These are phyloP conservation scores for Pythium apleroticum DNA, from an alignment of 352 stramenopile species.

Conservation along the genomic window DNA sequence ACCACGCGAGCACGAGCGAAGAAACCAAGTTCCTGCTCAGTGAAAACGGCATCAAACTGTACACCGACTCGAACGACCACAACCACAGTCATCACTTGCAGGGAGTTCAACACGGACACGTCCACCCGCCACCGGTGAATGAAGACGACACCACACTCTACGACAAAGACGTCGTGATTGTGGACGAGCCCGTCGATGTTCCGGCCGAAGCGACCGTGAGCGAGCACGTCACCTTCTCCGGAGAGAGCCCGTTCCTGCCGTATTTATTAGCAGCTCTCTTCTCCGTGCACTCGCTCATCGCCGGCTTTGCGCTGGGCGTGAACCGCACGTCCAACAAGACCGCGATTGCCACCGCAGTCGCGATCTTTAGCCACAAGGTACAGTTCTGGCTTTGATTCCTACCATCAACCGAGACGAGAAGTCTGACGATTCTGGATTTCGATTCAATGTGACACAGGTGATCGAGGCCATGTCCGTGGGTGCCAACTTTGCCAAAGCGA, in stretches of 20 bases:
- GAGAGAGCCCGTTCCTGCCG: slow-evolving; percentile 49
- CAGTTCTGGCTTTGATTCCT: too few species aligned
- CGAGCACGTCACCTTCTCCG: slow-evolving; percentile 63
- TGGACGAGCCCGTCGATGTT: slow-evolving; percentile 11
- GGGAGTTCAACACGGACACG: slow-evolving; percentile 7
- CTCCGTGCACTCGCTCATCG: slow-evolving; percentile 66
- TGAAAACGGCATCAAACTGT: slow-evolving; percentile 31
- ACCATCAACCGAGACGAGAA: too few species aligned
- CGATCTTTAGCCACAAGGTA: slow-evolving; percentile 73
- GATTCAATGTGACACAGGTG: slow-evolving; percentile 33
- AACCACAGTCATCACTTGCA: slow-evolving; percentile 10
- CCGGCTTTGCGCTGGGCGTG: slow-evolving; percentile 59
- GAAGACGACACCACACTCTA: slow-evolving; percentile 9
- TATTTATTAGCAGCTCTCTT: slow-evolving; percentile 69
- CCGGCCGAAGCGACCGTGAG: slow-evolving; percentile 43
- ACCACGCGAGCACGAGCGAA: slow-evolving; percentile 37
- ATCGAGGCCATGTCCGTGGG: slow-evolving; percentile 68
- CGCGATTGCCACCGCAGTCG: slow-evolving; percentile 52
- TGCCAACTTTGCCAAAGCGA: slow-evolving; percentile 61
- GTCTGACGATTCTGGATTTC: not conserved
- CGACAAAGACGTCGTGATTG: slow-evolving; percentile 8
- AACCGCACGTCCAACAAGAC: slow-evolving; percentile 54
- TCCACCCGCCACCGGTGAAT: slow-evolving; percentile 1
- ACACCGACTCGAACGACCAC: not conserved
- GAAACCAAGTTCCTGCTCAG: slow-evolving; percentile 42